These are phyloP conservation scores for Fusarium floridanum DNA, from an alignment of 2,329 filamentous ascomycete species.

Conservation along the genomic window DNA sequence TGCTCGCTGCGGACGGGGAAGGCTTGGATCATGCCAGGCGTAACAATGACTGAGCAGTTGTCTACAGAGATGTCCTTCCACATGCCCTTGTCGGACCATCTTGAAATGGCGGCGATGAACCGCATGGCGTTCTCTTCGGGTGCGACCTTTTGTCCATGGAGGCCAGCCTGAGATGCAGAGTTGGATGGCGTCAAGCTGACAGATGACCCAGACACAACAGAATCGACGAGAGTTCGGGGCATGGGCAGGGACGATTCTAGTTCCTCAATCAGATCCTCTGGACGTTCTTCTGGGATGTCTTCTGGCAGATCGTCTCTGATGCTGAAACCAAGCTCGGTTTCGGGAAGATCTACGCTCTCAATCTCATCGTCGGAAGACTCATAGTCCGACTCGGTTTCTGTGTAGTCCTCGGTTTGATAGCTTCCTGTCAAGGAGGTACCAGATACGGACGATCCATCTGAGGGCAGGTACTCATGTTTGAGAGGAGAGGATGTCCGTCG, in stretches of 20 bases:
- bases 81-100: constrained; percentile 71
- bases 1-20: constrained; percentile 57
- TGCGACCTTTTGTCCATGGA: constrained; percentile 62
- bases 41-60: constrained; percentile 67
- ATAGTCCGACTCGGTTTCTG: constrained; percentile 63
- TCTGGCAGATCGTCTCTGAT: constrained; percentile 55
- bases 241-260: constrained; percentile 14
- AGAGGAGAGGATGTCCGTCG: constrained; percentile 90
- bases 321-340: constrained; percentile 70
- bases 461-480: constrained; percentile 97
- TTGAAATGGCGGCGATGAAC: constrained; percentile 68
- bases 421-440: constrained; percentile 68
- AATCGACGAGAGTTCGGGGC: constrained; percentile 51
- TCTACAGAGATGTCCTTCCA: constrained; percentile 71
- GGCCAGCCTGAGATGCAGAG: constrained; percentile 79
- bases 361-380: constrained; percentile 67
- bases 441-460: constrained; percentile 73
- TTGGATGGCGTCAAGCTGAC: constrained; percentile 82
- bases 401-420: constrained; percentile 60
- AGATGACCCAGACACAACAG: constrained; percentile 61
- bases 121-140: constrained; percentile 60
- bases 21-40: constrained; percentile 70
- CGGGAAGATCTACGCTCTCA: constrained; percentile 71
- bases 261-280: constrained; percentile 29
- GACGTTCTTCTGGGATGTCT: constrained; percentile 54